Percentiles rank a stretch among this genome's conserved stretches.
These are phyloP conservation scores for Graphiopsis chlorocephala DNA, from an alignment of 2,329 filamentous ascomycete species.

Conservation along the genomic window DNA sequence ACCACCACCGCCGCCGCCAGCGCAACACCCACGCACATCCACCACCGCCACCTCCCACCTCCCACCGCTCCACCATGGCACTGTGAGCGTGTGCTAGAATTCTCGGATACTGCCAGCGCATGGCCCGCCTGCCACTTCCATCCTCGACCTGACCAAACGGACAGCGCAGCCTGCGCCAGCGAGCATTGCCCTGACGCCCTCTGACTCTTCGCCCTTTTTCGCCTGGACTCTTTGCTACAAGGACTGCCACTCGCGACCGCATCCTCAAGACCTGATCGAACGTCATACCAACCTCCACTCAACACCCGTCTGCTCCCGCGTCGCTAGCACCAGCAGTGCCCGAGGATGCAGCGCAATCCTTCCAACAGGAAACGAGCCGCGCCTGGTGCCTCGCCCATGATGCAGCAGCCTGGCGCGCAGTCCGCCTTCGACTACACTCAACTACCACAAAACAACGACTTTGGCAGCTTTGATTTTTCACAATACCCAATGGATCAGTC, in stretches of 20 bases:
- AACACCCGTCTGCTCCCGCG: background rate
- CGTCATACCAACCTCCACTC: background rate
- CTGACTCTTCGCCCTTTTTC: background rate
- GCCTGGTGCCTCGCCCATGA: slow-evolving; percentile 65
- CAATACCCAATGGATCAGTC: slow-evolving; percentile 29
- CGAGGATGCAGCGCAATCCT: slow-evolving; percentile 14
- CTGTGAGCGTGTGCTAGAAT: background rate
- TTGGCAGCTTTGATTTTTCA: slow-evolving; percentile 30
- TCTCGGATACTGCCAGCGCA: slow-evolving; percentile 3
- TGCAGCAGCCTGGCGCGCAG: slow-evolving; percentile 49
- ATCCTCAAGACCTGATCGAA: background rate
- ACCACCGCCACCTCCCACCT: background rate
- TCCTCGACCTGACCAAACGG: background rate
- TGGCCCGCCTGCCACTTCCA: slow-evolving; percentile 5
- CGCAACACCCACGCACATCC: background rate
- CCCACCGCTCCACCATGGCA: background rate
- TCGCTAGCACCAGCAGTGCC: background rate
- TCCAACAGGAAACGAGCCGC: slow-evolving; percentile 66
- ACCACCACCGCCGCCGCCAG: background rate
- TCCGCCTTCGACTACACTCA: slow-evolving; percentile 37
- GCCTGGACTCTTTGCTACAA: background rate
- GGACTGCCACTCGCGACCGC: background rate
- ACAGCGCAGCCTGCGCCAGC: background rate
- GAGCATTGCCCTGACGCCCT: background rate
- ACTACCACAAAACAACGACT: slow-evolving; percentile 46